These are phyloP conservation scores for Ganoderma lucidum DNA, from an alignment of 1,284 basidiomycete genomes.

Conservation along the genomic window DNA sequence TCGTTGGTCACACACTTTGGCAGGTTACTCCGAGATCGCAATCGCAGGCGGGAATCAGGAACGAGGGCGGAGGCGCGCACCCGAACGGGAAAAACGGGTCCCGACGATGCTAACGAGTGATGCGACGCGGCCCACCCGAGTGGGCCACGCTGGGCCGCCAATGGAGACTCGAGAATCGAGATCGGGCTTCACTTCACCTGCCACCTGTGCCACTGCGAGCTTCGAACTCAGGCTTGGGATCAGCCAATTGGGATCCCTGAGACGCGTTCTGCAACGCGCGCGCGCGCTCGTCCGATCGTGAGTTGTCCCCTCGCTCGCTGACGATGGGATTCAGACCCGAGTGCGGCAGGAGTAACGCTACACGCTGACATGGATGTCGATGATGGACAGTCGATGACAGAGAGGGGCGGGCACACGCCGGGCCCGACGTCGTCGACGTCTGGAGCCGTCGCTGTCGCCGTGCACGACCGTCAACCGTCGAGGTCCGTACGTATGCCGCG, in stretches of 20 bases:
- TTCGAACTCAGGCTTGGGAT: neutral
- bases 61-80: neutral
- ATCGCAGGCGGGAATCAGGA: neutral
- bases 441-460: neutral
- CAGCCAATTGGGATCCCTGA: too few species aligned
- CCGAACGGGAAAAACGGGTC: neutral
- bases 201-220: neutral
- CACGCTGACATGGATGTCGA: neutral
- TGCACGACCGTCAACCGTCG: neutral
- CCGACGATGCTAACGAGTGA: neutral
- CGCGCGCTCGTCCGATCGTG: neutral
- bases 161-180: neutral
- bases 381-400: neutral
- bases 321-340: neutral
- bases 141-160: neutral
- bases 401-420: neutral
- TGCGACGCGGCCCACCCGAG: neutral
- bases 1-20: neutral
- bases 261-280: too few species aligned
- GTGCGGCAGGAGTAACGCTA: neutral
- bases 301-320: neutral
- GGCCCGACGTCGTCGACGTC: neutral
- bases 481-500: neutral
- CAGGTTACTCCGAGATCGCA: neutral
- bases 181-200: neutral